A percentile compares a stretch with the other conserved stretches of the same genome.
These are phyloP conservation scores for Tagetes erecta DNA, from an alignment of 129 eudicot genomes.

Conservation along the genomic window DNA sequence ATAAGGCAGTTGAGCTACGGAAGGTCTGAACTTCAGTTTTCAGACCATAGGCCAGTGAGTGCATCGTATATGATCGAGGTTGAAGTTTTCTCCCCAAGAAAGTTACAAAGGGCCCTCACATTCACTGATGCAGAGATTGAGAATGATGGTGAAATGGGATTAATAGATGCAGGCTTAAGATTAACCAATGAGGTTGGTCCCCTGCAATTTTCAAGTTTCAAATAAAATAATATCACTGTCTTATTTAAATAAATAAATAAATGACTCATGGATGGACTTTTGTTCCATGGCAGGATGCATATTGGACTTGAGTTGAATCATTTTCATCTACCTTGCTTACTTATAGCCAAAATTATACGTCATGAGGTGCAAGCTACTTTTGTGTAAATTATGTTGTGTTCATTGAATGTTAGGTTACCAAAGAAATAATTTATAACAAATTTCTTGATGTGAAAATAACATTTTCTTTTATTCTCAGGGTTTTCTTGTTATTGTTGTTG, in stretches of 20 bases:
- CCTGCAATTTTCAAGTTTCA: not conserved
- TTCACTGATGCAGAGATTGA: conserved; percentile 89
- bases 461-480: not conserved
- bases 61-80: conserved; percentile 76
- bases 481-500: conserved; percentile 6
- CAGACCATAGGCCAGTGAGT: conserved; percentile 93
- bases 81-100: conserved; percentile 77
- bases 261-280: not conserved
- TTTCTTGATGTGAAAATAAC: conserved; percentile 20
- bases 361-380: not conserved
- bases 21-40: conserved; percentile 68
- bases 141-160: conserved; percentile 37
- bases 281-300: conserved; percentile 25
- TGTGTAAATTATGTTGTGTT: conserved; percentile 32
- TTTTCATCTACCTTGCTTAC: not conserved
- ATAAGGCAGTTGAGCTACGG: conserved; percentile 59
- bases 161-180: conserved; percentile 39
- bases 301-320: conserved; percentile 13
- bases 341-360: not conserved
- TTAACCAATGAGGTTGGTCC: conserved; percentile 49
- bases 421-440: not conserved
- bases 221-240: not conserved
- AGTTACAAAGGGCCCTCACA: conserved; percentile 83
- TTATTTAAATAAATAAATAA: not conserved
- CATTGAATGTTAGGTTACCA: conserved; percentile 20